These are phyloP conservation scores for Rosellinia necatrix DNA, from an alignment of 2,329 filamentous ascomycete species.

Conservation along the genomic window DNA sequence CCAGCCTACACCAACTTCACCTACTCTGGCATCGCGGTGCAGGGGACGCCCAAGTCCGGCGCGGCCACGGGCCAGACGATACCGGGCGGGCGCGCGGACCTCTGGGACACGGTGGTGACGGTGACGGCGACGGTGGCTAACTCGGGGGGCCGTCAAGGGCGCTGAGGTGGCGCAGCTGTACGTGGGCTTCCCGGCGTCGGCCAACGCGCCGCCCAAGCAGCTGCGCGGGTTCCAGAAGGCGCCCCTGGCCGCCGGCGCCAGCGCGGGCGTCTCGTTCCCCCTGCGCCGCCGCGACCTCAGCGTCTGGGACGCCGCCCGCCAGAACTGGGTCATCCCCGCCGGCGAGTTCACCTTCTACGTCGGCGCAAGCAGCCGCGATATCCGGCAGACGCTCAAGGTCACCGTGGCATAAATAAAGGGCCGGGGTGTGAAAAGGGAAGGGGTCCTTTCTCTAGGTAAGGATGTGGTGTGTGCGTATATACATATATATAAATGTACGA, in stretches of 20 bases:
- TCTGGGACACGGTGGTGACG: slow-evolving; percentile 51
- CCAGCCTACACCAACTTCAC: slow-evolving; percentile 71
- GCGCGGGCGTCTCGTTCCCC: slow-evolving; percentile 53
- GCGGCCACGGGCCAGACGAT: slow-evolving; percentile 46
- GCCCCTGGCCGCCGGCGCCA: slow-evolving; percentile 52
- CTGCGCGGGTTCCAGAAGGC: slow-evolving; percentile 68
- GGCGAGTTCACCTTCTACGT: slow-evolving; percentile 47
- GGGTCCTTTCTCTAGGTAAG: no score
- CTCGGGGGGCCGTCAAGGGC: slow-evolving; percentile 61
- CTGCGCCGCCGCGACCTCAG: slow-evolving; percentile 65
- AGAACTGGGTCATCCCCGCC: slow-evolving; percentile 59
- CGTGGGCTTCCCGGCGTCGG: slow-evolving; percentile 48
- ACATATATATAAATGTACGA: no score
- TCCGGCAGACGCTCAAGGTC: slow-evolving; percentile 46
- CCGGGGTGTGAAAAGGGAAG: no score
- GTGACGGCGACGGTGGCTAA: slow-evolving; percentile 69
- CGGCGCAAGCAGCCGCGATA: slow-evolving; percentile 53
- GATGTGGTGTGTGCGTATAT: no score
- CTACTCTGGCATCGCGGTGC: slow-evolving; percentile 55
- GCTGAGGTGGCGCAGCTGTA: slow-evolving; percentile 71
- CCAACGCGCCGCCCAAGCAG: slow-evolving; percentile 51
- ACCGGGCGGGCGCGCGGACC: slow-evolving; percentile 51
- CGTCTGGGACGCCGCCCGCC: slow-evolving; percentile 62
- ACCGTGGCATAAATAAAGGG: slow-evolving; percentile 26
- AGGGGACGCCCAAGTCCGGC: slow-evolving; percentile 45